Conservation (phyloP, 225 moss, liverwort and hornwort species). For the Climacium dendroides region DNA sequence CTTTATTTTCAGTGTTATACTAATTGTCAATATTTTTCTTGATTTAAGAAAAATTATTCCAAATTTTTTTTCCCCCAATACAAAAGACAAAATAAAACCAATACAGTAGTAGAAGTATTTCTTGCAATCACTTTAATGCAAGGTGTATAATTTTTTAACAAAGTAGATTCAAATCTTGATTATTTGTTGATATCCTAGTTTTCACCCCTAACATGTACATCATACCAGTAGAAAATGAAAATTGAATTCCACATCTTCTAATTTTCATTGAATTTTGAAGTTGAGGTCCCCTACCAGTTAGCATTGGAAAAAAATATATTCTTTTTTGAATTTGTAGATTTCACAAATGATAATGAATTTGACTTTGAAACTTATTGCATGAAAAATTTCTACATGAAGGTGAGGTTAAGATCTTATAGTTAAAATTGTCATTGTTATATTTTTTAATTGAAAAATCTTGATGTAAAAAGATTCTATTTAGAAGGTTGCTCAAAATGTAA, state of each 20-base stretch:
- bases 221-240: background rate
- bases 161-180: no score
- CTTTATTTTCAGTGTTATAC: accelerated
- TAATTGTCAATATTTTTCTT: background rate
- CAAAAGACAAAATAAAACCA: background rate
- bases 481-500: accelerated
- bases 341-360: background rate
- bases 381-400: background rate
- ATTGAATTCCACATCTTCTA: background rate
- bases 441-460: no score
- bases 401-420: background rate
- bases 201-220: background rate
- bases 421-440: background rate
- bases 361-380: background rate
- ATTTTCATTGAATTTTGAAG: background rate
- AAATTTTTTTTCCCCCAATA: background rate
- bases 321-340: background rate
- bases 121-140: background rate
- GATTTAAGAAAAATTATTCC: background rate
- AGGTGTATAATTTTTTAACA: no score
- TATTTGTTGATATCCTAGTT: no score
- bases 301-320: background rate
- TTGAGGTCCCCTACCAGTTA: background rate
- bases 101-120: background rate
- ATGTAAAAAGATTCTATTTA: background rate